Conservation (phyloP, 345 rosid genomes). For the Psidium friedrichsthalianum region DNA sequence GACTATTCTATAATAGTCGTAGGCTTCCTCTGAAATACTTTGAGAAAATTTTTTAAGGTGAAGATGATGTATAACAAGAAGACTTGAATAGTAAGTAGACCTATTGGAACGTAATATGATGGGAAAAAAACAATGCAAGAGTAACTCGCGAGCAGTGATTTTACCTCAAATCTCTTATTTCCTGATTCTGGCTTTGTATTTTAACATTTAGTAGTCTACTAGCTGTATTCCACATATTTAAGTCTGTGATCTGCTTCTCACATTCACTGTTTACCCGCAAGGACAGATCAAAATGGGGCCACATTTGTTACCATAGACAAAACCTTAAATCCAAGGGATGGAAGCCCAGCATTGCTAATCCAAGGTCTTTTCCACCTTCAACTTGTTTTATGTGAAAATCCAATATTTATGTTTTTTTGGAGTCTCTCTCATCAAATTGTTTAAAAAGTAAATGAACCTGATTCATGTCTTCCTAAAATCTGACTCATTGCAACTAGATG, state of each 20-base stretch:
- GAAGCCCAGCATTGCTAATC: constrained; percentile 55
- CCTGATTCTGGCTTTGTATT: neutral
- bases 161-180: neutral
- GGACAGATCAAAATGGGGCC: constrained; percentile 95
- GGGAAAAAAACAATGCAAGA: neutral
- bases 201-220: neutral
- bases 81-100: neutral
- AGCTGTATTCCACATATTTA: neutral
- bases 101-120: neutral
- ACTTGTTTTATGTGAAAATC: neutral
- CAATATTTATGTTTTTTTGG: neutral
- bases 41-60: neutral
- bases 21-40: neutral
- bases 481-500: constrained; percentile 36
- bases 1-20: neutral
- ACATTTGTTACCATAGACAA: constrained; percentile 87
- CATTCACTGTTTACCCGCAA: constrained; percentile 20
- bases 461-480: neutral
- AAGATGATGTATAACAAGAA: neutral
- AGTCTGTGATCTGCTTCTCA: neutral
- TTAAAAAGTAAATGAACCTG: neutral
- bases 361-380: constrained; percentile 44
- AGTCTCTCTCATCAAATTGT: neutral
- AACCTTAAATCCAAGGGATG: constrained; percentile 65
- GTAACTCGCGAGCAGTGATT: neutral